Conservation (phyloP, 2,329 filamentous ascomycete species). For the Lecanosticta acicola region DNA sequence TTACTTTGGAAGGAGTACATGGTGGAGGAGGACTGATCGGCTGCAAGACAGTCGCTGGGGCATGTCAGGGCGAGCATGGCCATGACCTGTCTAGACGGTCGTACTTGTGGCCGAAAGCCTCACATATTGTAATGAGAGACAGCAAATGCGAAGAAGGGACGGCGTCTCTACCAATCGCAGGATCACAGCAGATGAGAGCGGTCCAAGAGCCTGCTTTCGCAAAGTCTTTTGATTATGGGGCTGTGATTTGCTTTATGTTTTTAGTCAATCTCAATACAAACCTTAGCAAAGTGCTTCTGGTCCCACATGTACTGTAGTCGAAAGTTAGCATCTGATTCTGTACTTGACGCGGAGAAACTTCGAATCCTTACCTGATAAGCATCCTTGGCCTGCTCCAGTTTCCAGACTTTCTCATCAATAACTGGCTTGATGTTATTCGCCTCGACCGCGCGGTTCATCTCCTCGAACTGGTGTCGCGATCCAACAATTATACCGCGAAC, state of each 20-base stretch:
- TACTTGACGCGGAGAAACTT: neutral
- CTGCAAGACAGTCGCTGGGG: no score
- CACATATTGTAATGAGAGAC: no score
- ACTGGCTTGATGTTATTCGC: constrained; percentile 55
- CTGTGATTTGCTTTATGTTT: no score
- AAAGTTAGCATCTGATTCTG: constrained; percentile 1
- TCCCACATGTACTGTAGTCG: constrained; percentile 28
- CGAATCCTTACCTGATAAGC: constrained; percentile 43
- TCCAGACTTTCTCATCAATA: constrained; percentile 54
- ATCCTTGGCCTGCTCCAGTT: constrained; percentile 47
- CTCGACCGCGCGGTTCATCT: constrained; percentile 56
- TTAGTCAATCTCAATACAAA: constrained; percentile 36
- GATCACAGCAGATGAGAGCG: no score
- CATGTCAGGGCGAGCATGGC: neutral
- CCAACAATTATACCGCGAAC: constrained; percentile 55
- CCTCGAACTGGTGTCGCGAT: constrained; percentile 51
- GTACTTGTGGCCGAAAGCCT: no score
- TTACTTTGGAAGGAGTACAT: neutral
- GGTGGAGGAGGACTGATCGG: neutral
- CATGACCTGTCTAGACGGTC: neutral
- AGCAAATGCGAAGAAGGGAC: no score
- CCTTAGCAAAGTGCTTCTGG: constrained; percentile 46
- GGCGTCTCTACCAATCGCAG: no score
- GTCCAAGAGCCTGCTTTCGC: no score
- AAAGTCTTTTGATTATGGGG: no score